Conservation (phyloP, 2,329 filamentous ascomycete genomes). For the Zasmidium cellare region DNA sequence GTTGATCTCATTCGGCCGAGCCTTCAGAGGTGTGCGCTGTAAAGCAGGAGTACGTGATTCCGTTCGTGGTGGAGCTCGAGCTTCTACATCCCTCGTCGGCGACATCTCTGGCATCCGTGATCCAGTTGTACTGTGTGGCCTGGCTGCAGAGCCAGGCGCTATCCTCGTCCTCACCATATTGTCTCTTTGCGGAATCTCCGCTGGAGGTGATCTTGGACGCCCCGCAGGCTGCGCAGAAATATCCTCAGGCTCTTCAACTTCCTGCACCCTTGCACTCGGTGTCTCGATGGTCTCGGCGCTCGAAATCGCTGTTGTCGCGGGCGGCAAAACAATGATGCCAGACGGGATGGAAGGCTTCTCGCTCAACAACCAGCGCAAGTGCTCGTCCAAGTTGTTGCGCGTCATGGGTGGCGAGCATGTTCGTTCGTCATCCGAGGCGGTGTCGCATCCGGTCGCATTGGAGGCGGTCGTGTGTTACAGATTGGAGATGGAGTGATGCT, state of each 20-base stretch:
- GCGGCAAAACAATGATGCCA: constrained; percentile 20
- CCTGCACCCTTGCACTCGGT: neutral
- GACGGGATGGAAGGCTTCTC: constrained; percentile 47
- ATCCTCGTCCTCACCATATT: constrained; percentile 47
- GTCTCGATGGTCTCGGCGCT: neutral
- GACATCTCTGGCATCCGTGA: constrained; percentile 8
- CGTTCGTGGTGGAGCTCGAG: neutral
- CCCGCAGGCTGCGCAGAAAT: neutral
- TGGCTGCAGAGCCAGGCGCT: constrained; percentile 44
- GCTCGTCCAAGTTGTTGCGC: constrained; percentile 49
- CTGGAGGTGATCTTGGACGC: neutral
- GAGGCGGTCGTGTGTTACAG: neutral
- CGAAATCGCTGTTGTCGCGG: constrained; percentile 18
- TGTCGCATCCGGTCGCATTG: neutral
- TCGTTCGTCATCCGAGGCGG: constrained; percentile 2
- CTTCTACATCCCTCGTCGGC: constrained; percentile 10
- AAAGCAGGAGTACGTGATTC: neutral
- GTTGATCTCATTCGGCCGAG: neutral
- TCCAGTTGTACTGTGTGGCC: constrained; percentile 30
- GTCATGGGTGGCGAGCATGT: constrained; percentile 43
- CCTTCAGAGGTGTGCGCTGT: constrained; percentile 10
- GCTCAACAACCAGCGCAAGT: constrained; percentile 50
- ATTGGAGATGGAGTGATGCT: neutral
- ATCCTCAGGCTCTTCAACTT: constrained; percentile 4
- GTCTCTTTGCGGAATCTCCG: neutral